These are phyloP conservation scores for Nematodospora valgi DNA, from an alignment of 805 yeast genomes.

Conservation along the genomic window DNA sequence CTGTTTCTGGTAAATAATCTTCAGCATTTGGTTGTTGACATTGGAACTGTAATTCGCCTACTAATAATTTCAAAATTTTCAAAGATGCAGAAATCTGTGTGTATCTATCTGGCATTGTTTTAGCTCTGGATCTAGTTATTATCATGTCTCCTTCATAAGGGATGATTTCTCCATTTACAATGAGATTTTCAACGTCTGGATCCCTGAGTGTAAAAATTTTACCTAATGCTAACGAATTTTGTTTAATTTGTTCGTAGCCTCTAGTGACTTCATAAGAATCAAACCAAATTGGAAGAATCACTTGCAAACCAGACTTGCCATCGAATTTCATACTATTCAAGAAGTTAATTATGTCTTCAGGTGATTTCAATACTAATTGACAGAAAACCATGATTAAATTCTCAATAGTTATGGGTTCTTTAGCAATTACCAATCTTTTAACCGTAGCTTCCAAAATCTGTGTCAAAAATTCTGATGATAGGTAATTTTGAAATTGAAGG, in stretches of 20 bases:
- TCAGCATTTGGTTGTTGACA: constrained; percentile 45
- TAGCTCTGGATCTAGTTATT: constrained; percentile 82
- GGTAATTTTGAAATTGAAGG: constrained; percentile 42
- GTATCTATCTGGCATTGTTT: constrained; percentile 56
- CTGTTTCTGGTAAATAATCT: constrained; percentile 25
- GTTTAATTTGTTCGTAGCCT: constrained; percentile 70
- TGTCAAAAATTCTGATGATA: constrained; percentile 39
- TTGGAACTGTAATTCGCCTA: constrained; percentile 68
- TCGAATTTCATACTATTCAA: constrained; percentile 31
- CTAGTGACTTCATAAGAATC: constrained; percentile 74
- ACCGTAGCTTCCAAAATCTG: constrained; percentile 76
- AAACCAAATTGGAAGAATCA: constrained; percentile 78
- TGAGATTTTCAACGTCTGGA: constrained; percentile 43
- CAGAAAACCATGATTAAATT: constrained; percentile 76
- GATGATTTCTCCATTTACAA: constrained; percentile 76
- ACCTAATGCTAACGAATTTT: constrained; percentile 66
- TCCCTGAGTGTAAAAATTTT: constrained; percentile 62
- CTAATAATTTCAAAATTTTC: constrained; percentile 69
- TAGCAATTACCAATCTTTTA: constrained; percentile 58
- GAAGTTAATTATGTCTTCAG: constrained; percentile 61
- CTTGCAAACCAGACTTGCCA: constrained; percentile 42
- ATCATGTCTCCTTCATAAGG: constrained; percentile 64
- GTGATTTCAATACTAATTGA: constrained; percentile 59
- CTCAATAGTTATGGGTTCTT: constrained; percentile 70
- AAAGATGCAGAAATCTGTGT: constrained; percentile 64